phyloP scores from a whole-genome alignment of 2,329 filamentous ascomycete species.

The Penicillium occitanis region DNA sequence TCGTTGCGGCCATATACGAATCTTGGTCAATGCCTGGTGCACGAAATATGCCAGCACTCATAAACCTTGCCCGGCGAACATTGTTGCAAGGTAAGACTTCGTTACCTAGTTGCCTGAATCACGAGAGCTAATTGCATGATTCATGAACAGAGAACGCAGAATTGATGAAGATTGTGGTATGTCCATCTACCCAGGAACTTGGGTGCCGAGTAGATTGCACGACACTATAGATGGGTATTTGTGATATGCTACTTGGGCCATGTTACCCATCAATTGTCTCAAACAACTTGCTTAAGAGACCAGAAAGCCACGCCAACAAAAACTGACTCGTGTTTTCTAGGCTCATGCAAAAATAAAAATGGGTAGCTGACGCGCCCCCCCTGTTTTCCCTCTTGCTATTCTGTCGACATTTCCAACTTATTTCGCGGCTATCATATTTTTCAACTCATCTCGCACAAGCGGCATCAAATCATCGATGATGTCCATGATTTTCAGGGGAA shows the following conservation, averaged over 20 bases:
- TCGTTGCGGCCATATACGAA: conserved; percentile 18
- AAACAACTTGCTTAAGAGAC: not conserved
- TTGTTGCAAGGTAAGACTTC: conserved; percentile 5
- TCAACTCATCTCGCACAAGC: not conserved
- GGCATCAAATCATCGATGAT: not conserved
- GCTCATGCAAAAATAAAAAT: not conserved
- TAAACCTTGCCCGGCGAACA: conserved; percentile 15
- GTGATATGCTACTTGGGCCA: not conserved
- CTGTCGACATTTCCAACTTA: not conserved
- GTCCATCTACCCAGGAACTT: not conserved
- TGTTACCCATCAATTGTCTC: not conserved
- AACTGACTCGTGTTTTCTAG: not conserved
- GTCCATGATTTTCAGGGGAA: not conserved
- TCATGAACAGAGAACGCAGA: conserved; percentile 8
- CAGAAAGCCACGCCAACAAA: not conserved
- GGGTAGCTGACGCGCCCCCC: not conserved
- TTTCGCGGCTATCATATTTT: not conserved
- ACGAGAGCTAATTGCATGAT: not conserved
- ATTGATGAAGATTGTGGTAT: conserved; percentile 19
- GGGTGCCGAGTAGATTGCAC: not conserved
- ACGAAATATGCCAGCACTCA: conserved; percentile 12
- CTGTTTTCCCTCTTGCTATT: too few relatives aligned
- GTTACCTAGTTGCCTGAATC: not conserved
- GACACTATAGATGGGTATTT: not conserved
- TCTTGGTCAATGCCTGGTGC: conserved; percentile 18